Evolutionary conservation across 2,329 filamentous ascomycete species (phyloP), one percentile per base, ranked within the genome.

Genomic region (Cylindrodendrum hubeiense): DNA sequence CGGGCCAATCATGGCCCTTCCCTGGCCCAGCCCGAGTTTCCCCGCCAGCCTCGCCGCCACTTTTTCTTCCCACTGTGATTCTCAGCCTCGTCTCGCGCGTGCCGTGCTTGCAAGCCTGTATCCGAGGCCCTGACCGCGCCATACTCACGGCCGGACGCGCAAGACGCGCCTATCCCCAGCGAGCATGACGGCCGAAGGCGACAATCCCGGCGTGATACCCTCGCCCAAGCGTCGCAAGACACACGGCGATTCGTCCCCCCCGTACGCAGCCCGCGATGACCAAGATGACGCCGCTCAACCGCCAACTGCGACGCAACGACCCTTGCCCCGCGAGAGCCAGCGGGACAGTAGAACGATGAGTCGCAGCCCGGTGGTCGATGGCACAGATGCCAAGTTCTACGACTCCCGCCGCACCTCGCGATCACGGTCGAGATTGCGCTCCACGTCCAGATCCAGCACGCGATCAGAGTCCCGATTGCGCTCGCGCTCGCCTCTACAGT

Each of bases 391-490:
- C 63, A 69, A 74, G 33, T 67, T 73, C 28, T 77, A 77, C 53
- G 74, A 72, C 19, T 71, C 72, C 13, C 67, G 75, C 15, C 72
- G 70, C 28, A 74, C 75, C 19, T 80, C 80, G 9, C 73, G 70
- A 34, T 78, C 78, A 17, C 73, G 75, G 26, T 76, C 78, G 28
- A 71, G 76, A 59, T 80, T 78, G 7, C 73, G 73, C 9, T 79
- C 78, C 5, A 75, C 71, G 50, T 81, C 79, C 3, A 74, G 68
- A 52, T 81, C 81, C 17, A 78, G 72, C 50, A 81, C 80, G 37
- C 76, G 78, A 52, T 82, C 80, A 22, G 77, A 79, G 24, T 80
- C 79, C 67, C 73, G 73, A 44, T 75, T 80, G 30, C 73, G 69
- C 49, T 73, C 70, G 19, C 76, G 74, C 61, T 78, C 77, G 34